These are phyloP conservation scores for Colletotrichum musae DNA, from an alignment of 2,329 filamentous ascomycete genomes.

Conservation along the genomic window DNA sequence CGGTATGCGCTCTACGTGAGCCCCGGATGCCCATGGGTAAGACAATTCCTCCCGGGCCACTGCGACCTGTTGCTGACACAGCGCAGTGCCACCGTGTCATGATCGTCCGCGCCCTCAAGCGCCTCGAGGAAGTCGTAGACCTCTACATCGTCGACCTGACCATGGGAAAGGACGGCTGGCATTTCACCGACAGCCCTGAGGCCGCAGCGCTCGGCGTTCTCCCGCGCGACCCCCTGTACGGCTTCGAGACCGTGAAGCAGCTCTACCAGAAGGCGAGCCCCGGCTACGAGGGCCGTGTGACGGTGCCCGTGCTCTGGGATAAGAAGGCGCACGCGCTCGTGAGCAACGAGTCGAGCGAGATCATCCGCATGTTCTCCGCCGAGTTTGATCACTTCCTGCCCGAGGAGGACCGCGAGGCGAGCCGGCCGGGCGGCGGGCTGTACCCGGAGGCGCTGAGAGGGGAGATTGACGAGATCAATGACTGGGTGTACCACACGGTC, in stretches of 20 bases:
- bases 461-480: slow-evolving; percentile 76
- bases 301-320: slow-evolving; percentile 81
- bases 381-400: slow-evolving; percentile 77
- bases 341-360: slow-evolving; percentile 87
- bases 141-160: slow-evolving; percentile 79
- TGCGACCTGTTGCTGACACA: background rate
- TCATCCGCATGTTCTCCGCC: slow-evolving; percentile 86
- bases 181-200: slow-evolving; percentile 50
- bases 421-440: slow-evolving; percentile 66
- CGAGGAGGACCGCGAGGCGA: slow-evolving; percentile 65
- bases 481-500: slow-evolving; percentile 73
- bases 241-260: slow-evolving; percentile 76
- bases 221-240: slow-evolving; percentile 73
- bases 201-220: slow-evolving; percentile 60
- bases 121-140: slow-evolving; percentile 78
- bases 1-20: slow-evolving; percentile 75
- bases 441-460: slow-evolving; percentile 66
- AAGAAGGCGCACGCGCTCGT: slow-evolving; percentile 79
- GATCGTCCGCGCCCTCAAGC: slow-evolving; percentile 81
- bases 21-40: slow-evolving; percentile 75
- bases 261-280: slow-evolving; percentile 79
- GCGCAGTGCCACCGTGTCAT: slow-evolving; percentile 77
- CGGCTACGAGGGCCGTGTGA: slow-evolving; percentile 78
- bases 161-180: slow-evolving; percentile 73
- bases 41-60: background rate